Base-by-base conservation (phyloP, 2,329 filamentous ascomycete species). In the Fusarium sp. region DNA sequence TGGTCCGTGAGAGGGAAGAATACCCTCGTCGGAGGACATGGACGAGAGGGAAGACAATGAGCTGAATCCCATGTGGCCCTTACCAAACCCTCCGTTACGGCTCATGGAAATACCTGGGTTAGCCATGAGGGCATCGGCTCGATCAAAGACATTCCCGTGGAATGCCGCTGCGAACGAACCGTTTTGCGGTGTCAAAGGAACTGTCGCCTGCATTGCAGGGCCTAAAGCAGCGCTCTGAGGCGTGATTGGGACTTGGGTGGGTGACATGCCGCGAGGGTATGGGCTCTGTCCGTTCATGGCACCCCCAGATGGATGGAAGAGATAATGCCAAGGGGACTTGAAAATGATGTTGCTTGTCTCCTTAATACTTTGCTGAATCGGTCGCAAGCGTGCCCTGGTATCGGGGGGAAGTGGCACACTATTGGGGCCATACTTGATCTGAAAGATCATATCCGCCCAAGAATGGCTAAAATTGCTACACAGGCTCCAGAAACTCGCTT, bases 211-310 rank as follows among this genome's bases (percentile, higher is more conserved):
- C 56, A 94, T 93, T 20, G 95, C 95, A 7, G 95, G 94, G 1
- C 95, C 95, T 7, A 98, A 85, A 2, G 95, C 95, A 17, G 94
- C 95, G 73, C 93, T 96, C 66, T 97, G 87, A 9, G 95, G 95
- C 2, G 95, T 98, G 74, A 96, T 94, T 10, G 95, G 94, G 38
- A 83, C 76, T 55, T 77, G 74, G 15, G 65, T 76, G 58, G 68
- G 75, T 20, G 77, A 78, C 58, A 74, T 71, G 40, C 71, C 69
- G 18, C 76, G 70, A 22, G 72, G 68, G 53, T 66, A 75, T 15
- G 70, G 62, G 10, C 63, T 61, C 18, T 68, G 65, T 9, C 72
- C 63, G 39, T 73, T 66, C 20, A 71, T 59, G 17, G 56, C 49
- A 17, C 61, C 58, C 8, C 58, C 48, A 6, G 58, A 56, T 7